Evolutionary conservation across 805 yeast genomes (phyloP).

Genomic region (Starmerella stellata): DNA sequence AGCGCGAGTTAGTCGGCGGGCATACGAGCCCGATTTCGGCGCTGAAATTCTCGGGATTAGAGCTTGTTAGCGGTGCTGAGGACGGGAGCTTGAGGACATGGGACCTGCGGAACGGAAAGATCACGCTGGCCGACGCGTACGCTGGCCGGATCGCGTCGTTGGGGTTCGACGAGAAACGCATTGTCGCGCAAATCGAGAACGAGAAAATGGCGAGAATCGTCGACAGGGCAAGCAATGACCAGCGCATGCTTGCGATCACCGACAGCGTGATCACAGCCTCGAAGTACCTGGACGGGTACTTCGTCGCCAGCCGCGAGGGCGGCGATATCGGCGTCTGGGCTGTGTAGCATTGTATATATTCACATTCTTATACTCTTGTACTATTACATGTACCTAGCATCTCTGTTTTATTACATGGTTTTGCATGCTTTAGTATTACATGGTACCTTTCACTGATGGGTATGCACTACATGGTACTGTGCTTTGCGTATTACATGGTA

Average conservation of each 20-base stretch:
- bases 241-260: slow-evolving; percentile 36
- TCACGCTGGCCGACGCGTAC: slow-evolving; percentile 43
- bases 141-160: slow-evolving; percentile 37
- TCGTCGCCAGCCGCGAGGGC: slow-evolving; percentile 43
- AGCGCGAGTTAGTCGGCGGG: slow-evolving; percentile 29
- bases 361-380: no score
- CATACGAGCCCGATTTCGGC: slow-evolving; percentile 54
- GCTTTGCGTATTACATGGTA: no score
- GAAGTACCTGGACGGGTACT: slow-evolving; percentile 43
- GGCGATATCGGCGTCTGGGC: slow-evolving; percentile 58
- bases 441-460: no score
- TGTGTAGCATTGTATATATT: no score
- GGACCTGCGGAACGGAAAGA: slow-evolving; percentile 54
- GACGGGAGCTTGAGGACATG: slow-evolving; percentile 51
- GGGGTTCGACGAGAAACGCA: slow-evolving; percentile 40
- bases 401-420: no score
- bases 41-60: slow-evolving; percentile 49
- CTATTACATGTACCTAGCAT: no score
- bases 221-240: slow-evolving; percentile 37
- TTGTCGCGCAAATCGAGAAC: slow-evolving; percentile 33
- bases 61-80: slow-evolving; percentile 42
- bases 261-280: slow-evolving; percentile 27
- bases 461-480: no score
- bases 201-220: slow-evolving; percentile 37
- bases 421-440: no score